These are phyloP conservation scores for Boletus subparvulus DNA, from an alignment of 768 basidiomycete species.

Conservation along the genomic window DNA sequence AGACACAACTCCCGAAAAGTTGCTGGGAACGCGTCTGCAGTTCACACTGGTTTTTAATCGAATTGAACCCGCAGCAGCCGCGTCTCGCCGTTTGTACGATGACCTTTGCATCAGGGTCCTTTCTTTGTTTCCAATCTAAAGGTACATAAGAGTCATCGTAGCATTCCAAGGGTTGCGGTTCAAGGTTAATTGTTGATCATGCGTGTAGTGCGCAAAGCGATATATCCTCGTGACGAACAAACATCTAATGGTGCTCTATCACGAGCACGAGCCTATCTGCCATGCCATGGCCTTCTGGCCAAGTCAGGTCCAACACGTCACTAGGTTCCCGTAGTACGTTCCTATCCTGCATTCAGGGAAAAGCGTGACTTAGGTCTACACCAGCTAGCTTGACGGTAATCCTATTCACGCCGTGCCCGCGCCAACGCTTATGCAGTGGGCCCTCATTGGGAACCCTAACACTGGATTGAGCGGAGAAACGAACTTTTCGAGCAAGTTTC, in stretches of 20 bases:
- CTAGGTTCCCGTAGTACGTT: conserved; percentile 5
- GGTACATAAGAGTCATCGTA: neutral
- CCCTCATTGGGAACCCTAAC: conserved; percentile 44
- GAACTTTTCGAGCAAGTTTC: conserved; percentile 43
- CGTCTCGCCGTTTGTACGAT: conserved; percentile 1
- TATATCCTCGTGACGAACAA: too few species aligned
- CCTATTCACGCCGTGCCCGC: neutral
- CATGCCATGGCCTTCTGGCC: too few species aligned
- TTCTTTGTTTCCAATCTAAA: neutral
- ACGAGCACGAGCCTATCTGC: too few species aligned
- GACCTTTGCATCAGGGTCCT: neutral
- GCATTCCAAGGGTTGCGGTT: too few species aligned
- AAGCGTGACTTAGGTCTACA: neutral
- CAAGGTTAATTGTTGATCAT: too few species aligned
- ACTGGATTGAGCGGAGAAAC: conserved; percentile 41
- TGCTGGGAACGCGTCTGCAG: too few species aligned
- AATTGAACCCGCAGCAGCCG: neutral
- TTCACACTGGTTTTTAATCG: neutral
- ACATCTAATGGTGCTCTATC: too few species aligned
- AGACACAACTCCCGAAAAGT: too few species aligned
- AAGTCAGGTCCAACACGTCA: too few species aligned
- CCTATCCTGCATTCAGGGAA: neutral
- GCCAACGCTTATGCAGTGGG: conserved; percentile 41
- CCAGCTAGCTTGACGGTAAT: conserved; percentile 24
- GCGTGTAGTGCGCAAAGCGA: too few species aligned